Conservation (phyloP, 2,329 filamentous ascomycete species). For the Stenocarpella maydis region DNA sequence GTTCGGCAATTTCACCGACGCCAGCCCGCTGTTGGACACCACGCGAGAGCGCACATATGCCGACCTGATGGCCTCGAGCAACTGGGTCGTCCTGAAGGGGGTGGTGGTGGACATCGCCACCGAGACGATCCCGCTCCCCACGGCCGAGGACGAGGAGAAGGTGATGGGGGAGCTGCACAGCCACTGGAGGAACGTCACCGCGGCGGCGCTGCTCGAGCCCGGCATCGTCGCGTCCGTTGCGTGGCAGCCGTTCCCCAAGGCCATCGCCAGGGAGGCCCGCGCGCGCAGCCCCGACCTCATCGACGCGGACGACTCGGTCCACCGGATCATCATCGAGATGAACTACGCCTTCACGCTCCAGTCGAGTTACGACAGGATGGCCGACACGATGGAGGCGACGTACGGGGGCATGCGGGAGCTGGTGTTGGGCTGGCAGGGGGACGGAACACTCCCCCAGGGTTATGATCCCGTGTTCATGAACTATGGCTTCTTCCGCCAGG, state of each 20-base stretch:
- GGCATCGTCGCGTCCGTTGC: conserved; percentile 13
- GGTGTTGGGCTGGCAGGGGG: background rate
- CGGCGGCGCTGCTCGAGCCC: background rate
- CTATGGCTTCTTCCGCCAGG: conserved; percentile 17
- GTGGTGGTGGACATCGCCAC: conserved; percentile 13
- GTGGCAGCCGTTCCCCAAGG: conserved; percentile 14
- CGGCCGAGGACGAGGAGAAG: background rate
- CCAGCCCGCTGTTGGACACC: conserved; percentile 4
- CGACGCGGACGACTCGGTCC: background rate
- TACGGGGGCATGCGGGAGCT: conserved; percentile 4
- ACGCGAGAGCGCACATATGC: conserved; percentile 10
- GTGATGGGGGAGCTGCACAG: conserved; percentile 10
- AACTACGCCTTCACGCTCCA: conserved; percentile 9
- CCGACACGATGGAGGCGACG: conserved; percentile 14
- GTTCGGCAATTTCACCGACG: conserved; percentile 12
- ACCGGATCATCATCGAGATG: conserved; percentile 20
- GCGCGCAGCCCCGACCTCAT: conserved; percentile 18
- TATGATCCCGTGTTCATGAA: conserved; percentile 19
- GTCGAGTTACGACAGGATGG: conserved; percentile 2
- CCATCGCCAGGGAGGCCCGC: conserved; percentile 11
- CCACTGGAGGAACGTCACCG: background rate
- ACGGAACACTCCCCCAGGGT: background rate
- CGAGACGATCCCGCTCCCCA: background rate
- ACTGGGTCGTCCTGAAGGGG: conserved; percentile 8
- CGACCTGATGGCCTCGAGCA: conserved; percentile 10